phyloP scores from a whole-genome alignment of 176 grass and related monocot species.

The Pontederia crassipes region DNA sequence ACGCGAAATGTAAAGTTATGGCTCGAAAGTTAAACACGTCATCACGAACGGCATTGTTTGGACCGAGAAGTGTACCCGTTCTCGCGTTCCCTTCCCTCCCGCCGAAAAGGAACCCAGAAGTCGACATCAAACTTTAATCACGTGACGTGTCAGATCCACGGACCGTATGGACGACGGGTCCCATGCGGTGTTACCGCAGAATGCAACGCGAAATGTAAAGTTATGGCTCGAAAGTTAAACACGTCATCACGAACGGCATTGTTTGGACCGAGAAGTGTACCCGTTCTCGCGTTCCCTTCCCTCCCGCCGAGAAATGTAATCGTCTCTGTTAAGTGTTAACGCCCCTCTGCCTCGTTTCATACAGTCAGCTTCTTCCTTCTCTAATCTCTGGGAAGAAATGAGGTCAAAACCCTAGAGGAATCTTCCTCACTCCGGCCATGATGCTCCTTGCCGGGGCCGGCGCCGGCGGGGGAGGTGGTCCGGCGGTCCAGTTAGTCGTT shows the following conservation, averaged over 20 bases:
- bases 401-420: constrained; percentile 9
- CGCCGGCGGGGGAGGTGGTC: too few species aligned
- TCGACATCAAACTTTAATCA: too few species aligned
- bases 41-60: not conserved
- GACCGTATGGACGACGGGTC: not conserved
- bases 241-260: not conserved
- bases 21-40: not conserved
- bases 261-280: not conserved
- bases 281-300: not conserved
- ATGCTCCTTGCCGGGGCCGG: not conserved
- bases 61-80: not conserved
- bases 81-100: too few species aligned
- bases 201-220: not conserved
- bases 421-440: not conserved
- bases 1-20: not conserved
- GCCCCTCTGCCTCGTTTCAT: constrained; percentile 11
- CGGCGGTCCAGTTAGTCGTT: not conserved
- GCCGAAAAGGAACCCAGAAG: too few species aligned
- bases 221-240: not conserved
- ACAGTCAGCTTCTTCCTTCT: not conserved
- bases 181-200: not conserved
- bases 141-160: too few species aligned
- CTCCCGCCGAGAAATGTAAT: constrained; percentile 10
- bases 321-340: not conserved
- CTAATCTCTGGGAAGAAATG: not conserved